Percentiles rank a stretch among this genome's conserved stretches.
These are phyloP conservation scores for Abelmoschus esculentus DNA, from an alignment of 345 rosid genomes.

Conservation along the genomic window DNA sequence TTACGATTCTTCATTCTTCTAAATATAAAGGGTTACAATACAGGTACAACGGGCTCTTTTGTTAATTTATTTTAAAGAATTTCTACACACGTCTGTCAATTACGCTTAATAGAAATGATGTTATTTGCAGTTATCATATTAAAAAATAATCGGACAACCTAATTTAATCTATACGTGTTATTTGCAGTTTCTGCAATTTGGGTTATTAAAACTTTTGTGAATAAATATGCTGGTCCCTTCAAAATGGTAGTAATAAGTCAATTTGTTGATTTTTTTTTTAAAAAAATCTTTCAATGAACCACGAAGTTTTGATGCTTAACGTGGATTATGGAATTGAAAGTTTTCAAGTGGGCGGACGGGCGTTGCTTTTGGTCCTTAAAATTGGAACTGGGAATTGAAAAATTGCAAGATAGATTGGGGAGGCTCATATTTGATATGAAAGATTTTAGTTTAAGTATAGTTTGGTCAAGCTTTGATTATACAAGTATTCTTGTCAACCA, in stretches of 20 bases:
- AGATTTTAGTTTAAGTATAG: neutral
- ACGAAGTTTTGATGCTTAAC: neutral
- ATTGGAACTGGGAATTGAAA: neutral
- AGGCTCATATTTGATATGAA: neutral
- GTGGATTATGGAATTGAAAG: neutral
- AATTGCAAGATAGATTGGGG: neutral
- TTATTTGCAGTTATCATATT: neutral
- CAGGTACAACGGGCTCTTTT: neutral
- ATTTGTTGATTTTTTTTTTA: neutral
- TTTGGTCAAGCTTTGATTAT: neutral
- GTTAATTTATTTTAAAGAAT: neutral
- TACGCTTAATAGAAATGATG: neutral
- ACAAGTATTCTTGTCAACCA: neutral
- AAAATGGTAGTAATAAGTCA: neutral
- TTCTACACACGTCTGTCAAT: neutral
- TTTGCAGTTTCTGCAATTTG: neutral
- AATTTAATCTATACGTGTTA: neutral
- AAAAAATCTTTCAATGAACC: neutral
- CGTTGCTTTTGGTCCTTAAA: neutral
- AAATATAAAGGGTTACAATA: too few species aligned
- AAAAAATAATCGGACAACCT: neutral
- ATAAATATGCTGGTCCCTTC: neutral
- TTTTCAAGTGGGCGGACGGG: neutral
- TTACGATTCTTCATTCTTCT: neutral
- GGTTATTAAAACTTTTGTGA: neutral